These are phyloP conservation scores for Aureobasidium mangrovei DNA, from an alignment of 2,329 filamentous ascomycete genomes.

Conservation along the genomic window DNA sequence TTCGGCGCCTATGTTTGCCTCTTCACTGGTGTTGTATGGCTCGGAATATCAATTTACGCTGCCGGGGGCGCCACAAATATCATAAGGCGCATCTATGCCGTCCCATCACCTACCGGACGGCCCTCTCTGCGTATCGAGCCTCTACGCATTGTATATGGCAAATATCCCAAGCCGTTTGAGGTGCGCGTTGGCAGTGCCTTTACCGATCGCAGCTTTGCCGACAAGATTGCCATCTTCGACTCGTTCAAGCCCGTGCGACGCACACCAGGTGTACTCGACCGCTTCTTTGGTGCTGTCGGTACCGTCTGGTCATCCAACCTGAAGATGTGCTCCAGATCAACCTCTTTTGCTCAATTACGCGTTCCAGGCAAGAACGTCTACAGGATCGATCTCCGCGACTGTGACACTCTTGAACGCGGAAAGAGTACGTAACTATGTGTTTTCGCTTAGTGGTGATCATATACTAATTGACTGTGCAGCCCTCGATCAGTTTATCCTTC, in stretches of 20 bases:
- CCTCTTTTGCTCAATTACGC: constrained; percentile 2
- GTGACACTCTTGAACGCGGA: neutral
- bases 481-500: too few relatives aligned
- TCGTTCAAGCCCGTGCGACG: neutral
- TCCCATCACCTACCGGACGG: neutral
- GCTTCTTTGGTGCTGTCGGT: neutral
- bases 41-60: neutral
- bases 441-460: too few relatives aligned
- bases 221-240: neutral
- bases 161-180: constrained; percentile 1
- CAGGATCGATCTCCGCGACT: constrained; percentile 9
- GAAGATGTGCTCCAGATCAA: constrained; percentile 5
- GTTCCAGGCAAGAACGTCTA: neutral
- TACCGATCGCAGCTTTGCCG: neutral
- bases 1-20: neutral
- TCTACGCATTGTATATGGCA: neutral
- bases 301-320: neutral
- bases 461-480: too few relatives aligned
- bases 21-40: neutral
- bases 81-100: neutral
- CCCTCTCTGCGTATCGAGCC: constrained; percentile 3
- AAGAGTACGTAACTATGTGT: neutral
- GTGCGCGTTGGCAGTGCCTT: neutral
- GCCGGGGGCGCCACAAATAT: neutral
- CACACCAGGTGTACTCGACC: neutral